Conservation (phyloP, 2,329 filamentous ascomycete species). For the Colletotrichum sp. region DNA sequence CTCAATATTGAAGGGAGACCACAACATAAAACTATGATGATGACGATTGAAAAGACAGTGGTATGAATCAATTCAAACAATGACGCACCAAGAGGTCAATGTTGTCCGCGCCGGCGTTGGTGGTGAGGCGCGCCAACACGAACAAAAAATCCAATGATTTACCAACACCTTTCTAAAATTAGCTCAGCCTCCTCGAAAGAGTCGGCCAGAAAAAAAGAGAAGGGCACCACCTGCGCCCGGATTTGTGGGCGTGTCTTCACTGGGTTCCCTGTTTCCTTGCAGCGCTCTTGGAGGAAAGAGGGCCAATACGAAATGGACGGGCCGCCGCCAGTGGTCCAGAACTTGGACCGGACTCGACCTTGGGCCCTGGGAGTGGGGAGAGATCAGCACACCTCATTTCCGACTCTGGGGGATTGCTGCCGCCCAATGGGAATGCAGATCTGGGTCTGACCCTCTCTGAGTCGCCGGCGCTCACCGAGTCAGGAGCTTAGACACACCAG, state of each 20-base stretch:
- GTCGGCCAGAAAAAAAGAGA: neutral
- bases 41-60: neutral
- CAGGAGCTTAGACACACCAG: neutral
- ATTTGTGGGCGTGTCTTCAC: neutral
- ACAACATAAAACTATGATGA: neutral
- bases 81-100: neutral
- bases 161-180: neutral
- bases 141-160: neutral
- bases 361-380: neutral
- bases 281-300: neutral
- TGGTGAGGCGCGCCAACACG: neutral
- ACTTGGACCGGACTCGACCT: neutral
- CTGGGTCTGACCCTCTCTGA: neutral
- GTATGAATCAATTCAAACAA: neutral
- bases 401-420: neutral
- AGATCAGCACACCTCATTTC: constrained; percentile 20
- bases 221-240: neutral
- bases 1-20: accelerated
- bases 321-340: neutral
- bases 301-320: constrained; percentile 1
- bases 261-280: neutral
- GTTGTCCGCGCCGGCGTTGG: neutral
- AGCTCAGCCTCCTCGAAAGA: neutral
- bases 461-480: neutral
- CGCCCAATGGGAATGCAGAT: neutral